Base-by-base conservation (phyloP, 2,329 filamentous ascomycete species). In the Curvularia hawaiiensis region DNA sequence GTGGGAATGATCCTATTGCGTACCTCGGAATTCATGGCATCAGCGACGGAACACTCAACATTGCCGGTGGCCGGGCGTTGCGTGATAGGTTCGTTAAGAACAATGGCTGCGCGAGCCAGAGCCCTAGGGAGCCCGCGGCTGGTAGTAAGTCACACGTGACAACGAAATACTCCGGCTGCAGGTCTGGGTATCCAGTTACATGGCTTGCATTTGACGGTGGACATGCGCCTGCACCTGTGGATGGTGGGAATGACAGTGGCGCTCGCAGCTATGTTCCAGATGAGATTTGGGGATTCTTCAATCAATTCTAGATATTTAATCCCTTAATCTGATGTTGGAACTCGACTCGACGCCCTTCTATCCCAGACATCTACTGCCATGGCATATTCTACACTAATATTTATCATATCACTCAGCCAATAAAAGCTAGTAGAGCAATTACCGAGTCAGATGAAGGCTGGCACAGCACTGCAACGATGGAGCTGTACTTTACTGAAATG, bases 21-120 rank as follows among this genome's bases (percentile, higher is more conserved):
- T 79, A 76, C 64, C 70, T 77, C 30, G 76, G 73, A 30, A 74
- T 77, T 56, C 78, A 79, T 56, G 78, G 78, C 33, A 63, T 71
- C 28, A 63, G 58, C 22, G 78, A 79, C 61, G 64, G 62, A 28
- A 74, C 77, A 35, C 69, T 79, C 16, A 54, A 64, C 28, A 74
- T 78, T 50, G 58, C 65, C 26, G 50, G 52, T 4, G 77, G 77
- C 39, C 63, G 72, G 24, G 46, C 58, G 54, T 62, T 79, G 50
- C 74, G 75, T 12, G 75, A 79, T 61, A 72, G 67, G 52, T 79
- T 75, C 62, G 68, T 78, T 10, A 54, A 51, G 12, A 73, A 75
- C 65, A 79, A 79, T 58, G 71, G 72, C 7, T 79, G 77, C 66
- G 28, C 59, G 3, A 40, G 56, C 52, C 12, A 50, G 59, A 50